Percentiles rank a stretch among this genome's conserved stretches.
phyloP scores from a whole-genome alignment of 2,329 filamentous ascomycete species.

The Juglanconis juglandina region DNA sequence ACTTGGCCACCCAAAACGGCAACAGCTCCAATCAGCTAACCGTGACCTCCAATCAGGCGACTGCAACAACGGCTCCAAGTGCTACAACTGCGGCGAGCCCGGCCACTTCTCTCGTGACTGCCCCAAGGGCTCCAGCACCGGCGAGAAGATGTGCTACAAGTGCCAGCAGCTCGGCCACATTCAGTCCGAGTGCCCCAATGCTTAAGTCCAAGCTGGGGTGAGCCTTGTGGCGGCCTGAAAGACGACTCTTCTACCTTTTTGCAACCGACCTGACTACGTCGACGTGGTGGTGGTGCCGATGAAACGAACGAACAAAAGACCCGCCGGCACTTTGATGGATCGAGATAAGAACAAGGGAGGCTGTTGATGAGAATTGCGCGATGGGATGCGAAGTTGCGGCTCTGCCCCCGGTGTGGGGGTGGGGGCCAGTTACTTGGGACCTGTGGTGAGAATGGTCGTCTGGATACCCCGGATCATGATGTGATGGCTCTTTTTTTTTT shows the following conservation, averaged over 20 bases:
- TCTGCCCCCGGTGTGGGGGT: conserved; percentile 7
- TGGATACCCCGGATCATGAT: conserved; percentile 21
- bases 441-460: conserved; percentile 21
- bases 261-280: conserved; percentile 18
- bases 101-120: conserved; percentile 96
- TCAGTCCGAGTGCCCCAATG: conserved; percentile 89
- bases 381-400: conserved; percentile 21
- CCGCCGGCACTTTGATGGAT: conserved; percentile 12
- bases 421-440: conserved; percentile 19
- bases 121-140: conserved; percentile 79
- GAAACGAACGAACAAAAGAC: conserved; percentile 7
- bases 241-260: conserved; percentile 17
- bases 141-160: conserved; percentile 98
- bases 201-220: conserved; percentile 38
- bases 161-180: conserved; percentile 83
- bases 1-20: neutral
- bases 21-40: neutral
- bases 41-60: conserved; percentile 51
- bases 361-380: conserved; percentile 17
- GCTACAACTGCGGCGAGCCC: conserved; percentile 97
- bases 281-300: conserved; percentile 11
- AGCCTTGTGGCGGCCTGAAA: conserved; percentile 13
- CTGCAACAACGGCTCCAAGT: conserved; percentile 98
- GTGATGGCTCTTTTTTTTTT: conserved; percentile 16
- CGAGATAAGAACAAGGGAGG: conserved; percentile 11